phyloP scores from a whole-genome alignment of 2,329 filamentous ascomycete genomes.

The Paraphoma sp. region DNA sequence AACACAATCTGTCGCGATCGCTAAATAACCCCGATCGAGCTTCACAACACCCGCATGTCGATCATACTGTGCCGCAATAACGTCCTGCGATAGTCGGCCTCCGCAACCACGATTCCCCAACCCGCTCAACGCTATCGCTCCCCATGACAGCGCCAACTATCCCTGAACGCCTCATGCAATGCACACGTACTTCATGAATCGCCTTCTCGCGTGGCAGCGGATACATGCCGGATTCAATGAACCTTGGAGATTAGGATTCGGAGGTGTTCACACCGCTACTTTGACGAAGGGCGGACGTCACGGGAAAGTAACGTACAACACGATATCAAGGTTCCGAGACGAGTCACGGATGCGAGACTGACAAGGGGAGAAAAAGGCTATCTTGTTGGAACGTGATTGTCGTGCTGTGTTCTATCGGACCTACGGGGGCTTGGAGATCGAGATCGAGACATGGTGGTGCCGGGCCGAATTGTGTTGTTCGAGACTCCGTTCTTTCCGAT shows the following conservation, averaged over 20 bases:
- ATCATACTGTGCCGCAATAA: too few relatives aligned
- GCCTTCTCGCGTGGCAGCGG: slow-evolving; percentile 5
- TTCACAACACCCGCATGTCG: too few relatives aligned
- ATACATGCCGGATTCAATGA: neutral
- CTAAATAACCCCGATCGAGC: too few relatives aligned
- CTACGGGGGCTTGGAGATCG: neutral
- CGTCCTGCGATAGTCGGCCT: too few relatives aligned
- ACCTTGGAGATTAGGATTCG: neutral
- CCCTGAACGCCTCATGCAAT: neutral
- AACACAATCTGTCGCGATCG: too few relatives aligned
- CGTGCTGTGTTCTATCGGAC: neutral
- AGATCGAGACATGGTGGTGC: neutral
- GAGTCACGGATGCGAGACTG: neutral
- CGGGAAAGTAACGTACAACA: neutral
- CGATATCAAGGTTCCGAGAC: neutral
- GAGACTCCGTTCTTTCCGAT: neutral
- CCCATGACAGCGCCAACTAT: neutral
- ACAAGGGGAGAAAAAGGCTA: neutral
- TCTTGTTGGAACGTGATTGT: neutral
- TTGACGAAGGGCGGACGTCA: slow-evolving; percentile 15
- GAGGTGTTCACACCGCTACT: slow-evolving; percentile 26
- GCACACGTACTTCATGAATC: neutral
- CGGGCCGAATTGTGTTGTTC: neutral
- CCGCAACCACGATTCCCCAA: too few relatives aligned
- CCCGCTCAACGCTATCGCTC: too few relatives aligned